phyloP scores from a whole-genome alignment of 2,329 filamentous ascomycete genomes.

The Scedosporium apiospermum region DNA sequence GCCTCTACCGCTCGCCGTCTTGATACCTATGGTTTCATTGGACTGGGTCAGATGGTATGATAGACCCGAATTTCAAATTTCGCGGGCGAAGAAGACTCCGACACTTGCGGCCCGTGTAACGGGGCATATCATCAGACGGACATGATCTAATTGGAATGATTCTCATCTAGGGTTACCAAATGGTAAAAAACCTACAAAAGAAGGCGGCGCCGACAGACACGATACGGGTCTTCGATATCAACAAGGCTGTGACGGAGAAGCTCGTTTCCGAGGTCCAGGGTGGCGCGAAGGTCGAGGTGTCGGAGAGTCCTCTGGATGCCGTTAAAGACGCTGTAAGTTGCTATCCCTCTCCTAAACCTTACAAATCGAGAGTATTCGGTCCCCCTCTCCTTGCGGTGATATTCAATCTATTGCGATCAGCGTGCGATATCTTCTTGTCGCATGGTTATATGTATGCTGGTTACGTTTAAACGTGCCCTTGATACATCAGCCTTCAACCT shows the following conservation, averaged over 20 bases:
- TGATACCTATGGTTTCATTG: constrained; percentile 50
- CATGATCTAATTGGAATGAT: neutral
- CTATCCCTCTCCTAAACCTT: neutral
- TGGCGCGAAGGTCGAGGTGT: constrained; percentile 37
- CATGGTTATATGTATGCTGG: too few species aligned
- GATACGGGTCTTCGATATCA: constrained; percentile 47
- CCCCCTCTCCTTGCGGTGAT: neutral
- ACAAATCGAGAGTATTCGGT: neutral
- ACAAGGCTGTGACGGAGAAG: constrained; percentile 34
- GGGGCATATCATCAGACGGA: too few species aligned
- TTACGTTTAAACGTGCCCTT: neutral
- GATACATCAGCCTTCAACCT: neutral
- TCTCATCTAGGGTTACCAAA: constrained; percentile 43
- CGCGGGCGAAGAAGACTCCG: constrained; percentile 8
- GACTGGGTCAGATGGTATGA: constrained; percentile 51
- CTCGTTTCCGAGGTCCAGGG: constrained; percentile 37
- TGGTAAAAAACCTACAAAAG: constrained; percentile 52
- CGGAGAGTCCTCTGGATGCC: constrained; percentile 35
- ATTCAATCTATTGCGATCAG: neutral
- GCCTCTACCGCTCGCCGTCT: constrained; percentile 35
- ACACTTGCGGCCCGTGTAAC: too few species aligned
- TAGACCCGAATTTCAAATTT: neutral
- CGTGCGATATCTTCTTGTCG: too few species aligned
- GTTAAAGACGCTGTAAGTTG: constrained; percentile 42
- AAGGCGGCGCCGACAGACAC: constrained; percentile 43